phyloP scores from a whole-genome alignment of 164 flowering plant genomes.

The Berberis vulgaris region DNA sequence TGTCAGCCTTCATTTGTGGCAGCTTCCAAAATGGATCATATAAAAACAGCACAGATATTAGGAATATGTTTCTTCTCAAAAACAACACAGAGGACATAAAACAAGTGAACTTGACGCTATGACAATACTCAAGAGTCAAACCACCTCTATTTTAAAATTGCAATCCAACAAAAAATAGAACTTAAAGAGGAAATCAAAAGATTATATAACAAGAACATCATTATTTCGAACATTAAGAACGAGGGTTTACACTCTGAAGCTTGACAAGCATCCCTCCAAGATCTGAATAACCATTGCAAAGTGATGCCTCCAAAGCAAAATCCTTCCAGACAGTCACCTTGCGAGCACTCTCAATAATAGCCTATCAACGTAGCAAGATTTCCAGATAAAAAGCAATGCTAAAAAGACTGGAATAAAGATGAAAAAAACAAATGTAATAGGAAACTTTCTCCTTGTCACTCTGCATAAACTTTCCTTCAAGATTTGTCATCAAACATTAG shows the following conservation, averaged over 20 bases:
- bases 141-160: no score
- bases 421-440: not conserved
- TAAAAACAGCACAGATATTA: no score
- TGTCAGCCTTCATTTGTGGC: no score
- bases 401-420: not conserved
- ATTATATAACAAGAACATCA: not conserved
- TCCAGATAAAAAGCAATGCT: slow-evolving; percentile 6
- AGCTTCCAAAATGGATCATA: no score
- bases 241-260: slow-evolving; percentile 65
- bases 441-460: no score
- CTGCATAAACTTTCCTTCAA: no score
- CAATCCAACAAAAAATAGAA: no score
- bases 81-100: no score
- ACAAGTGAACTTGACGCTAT: no score
- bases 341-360: slow-evolving; percentile 61
- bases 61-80: no score
- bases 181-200: not conserved
- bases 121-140: no score
- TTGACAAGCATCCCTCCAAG: slow-evolving; percentile 82
- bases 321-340: slow-evolving; percentile 72
- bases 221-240: not conserved
- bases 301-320: slow-evolving; percentile 81
- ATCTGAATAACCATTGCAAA: slow-evolving; percentile 63
- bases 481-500: no score
- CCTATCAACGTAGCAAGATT: slow-evolving; percentile 35